phyloP scores from a whole-genome alignment of 2,329 filamentous ascomycete genomes.

The Pseudogymnoascus pannorum region DNA sequence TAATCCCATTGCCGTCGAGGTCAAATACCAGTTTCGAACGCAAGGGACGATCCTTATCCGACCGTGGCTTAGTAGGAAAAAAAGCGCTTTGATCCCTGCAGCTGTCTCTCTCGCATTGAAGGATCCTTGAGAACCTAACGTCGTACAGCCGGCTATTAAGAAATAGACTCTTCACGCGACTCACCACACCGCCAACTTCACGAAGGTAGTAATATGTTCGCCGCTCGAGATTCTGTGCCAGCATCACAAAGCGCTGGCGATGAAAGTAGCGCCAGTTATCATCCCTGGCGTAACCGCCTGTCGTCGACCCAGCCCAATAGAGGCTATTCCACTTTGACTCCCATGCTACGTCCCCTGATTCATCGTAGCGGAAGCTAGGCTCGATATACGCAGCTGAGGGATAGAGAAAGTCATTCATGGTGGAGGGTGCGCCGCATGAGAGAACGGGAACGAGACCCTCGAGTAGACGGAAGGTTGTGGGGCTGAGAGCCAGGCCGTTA shows the following conservation, averaged over 20 bases:
- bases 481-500: conserved; percentile 33
- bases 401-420: conserved; percentile 45
- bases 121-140: neutral
- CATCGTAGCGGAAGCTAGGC: conserved; percentile 37
- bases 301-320: conserved; percentile 52
- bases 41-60: neutral
- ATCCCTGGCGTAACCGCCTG: conserved; percentile 37
- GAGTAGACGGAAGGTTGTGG: conserved; percentile 35
- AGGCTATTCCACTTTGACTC: conserved; percentile 41
- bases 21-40: neutral
- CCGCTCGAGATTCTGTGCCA: conserved; percentile 23
- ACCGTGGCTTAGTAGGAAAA: neutral
- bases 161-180: neutral
- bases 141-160: conserved; percentile 1
- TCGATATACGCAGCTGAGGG: conserved; percentile 44
- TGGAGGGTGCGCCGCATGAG: conserved; percentile 36
- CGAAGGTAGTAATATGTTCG: neutral
- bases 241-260: conserved; percentile 38
- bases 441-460: conserved; percentile 38
- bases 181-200: neutral
- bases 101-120: neutral
- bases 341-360: conserved; percentile 38
- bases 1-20: conserved; percentile 61
- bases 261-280: conserved; percentile 38
- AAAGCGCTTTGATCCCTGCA: neutral